These are phyloP conservation scores for Daldinia caldariorum DNA, from an alignment of 495 filamentous ascomycete species.

Conservation along the genomic window DNA sequence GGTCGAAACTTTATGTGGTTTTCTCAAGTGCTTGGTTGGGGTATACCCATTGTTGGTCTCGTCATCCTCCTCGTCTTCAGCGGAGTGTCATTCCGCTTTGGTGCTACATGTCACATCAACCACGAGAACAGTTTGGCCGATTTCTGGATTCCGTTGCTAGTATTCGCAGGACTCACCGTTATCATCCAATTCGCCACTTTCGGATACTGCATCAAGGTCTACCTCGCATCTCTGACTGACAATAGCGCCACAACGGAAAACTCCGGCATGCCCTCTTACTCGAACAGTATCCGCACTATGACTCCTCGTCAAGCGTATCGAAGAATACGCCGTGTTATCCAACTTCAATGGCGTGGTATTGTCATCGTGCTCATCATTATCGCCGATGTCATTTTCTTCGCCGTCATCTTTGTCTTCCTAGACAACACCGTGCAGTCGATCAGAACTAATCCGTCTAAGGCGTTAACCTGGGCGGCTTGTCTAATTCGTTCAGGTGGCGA, in stretches of 20 bases:
- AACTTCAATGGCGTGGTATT: slow-evolving; percentile 93
- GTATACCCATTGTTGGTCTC: slow-evolving; percentile 76
- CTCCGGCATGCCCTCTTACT: slow-evolving; percentile 80
- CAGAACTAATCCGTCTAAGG: slow-evolving; percentile 61
- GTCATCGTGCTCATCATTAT: slow-evolving; percentile 87
- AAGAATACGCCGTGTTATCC: slow-evolving; percentile 84
- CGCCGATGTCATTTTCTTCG: slow-evolving; percentile 89
- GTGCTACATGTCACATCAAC: slow-evolving; percentile 91
- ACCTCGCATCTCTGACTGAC: slow-evolving; percentile 83
- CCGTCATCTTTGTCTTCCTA: slow-evolving; percentile 86
- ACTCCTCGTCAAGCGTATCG: slow-evolving; percentile 89
- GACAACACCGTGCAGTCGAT: slow-evolving; percentile 72
- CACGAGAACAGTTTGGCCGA: slow-evolving; percentile 78
- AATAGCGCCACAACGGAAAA: slow-evolving; percentile 72
- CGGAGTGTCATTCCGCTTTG: slow-evolving; percentile 94
- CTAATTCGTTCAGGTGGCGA: slow-evolving; percentile 67
- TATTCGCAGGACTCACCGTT: slow-evolving; percentile 78
- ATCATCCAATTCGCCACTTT: slow-evolving; percentile 87
- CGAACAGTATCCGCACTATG: slow-evolving; percentile 79
- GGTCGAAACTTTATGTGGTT: slow-evolving; percentile 91
- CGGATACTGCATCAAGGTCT: slow-evolving; percentile 93
- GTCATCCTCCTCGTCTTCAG: slow-evolving; percentile 81
- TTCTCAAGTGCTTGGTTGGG: slow-evolving; percentile 83
- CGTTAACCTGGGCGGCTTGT: slow-evolving; percentile 74
- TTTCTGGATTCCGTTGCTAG: slow-evolving; percentile 91